These are phyloP conservation scores for Penicillium sp. DNA, from an alignment of 2,329 filamentous ascomycete species.

Conservation along the genomic window DNA sequence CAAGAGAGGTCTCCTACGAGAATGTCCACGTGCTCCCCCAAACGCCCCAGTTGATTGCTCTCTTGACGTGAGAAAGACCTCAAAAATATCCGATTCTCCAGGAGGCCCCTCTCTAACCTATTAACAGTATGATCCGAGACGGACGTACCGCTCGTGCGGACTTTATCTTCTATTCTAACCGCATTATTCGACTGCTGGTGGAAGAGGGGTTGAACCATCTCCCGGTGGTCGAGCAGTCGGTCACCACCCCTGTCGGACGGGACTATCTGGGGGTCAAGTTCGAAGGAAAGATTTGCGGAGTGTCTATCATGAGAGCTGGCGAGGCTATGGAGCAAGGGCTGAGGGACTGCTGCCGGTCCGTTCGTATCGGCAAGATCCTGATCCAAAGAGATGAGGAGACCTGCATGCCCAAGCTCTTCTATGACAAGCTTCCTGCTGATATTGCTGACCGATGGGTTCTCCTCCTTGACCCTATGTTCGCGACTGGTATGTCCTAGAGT, in stretches of 20 bases:
- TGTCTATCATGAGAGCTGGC: constrained; percentile 97
- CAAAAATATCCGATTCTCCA: constrained; percentile 5
- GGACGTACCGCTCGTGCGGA: constrained; percentile 87
- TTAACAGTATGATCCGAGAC: constrained; percentile 86
- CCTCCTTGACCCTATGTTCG: constrained; percentile 97
- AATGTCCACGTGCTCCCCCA: constrained; percentile 91
- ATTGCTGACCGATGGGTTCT: constrained; percentile 93
- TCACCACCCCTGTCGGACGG: constrained; percentile 88
- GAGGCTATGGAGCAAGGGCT: constrained; percentile 98
- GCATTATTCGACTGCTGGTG: constrained; percentile 93
- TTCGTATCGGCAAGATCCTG: constrained; percentile 96
- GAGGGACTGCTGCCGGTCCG: constrained; percentile 94
- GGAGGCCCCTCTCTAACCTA: constrained; percentile 16
- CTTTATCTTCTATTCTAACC: constrained; percentile 99
- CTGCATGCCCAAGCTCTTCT: constrained; percentile 87
- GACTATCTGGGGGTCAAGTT: constrained; percentile 91
- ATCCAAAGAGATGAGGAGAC: constrained; percentile 98
- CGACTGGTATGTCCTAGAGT: constrained; percentile 69
- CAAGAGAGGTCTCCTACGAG: constrained; percentile 76
- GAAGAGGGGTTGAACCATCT: constrained; percentile 98
- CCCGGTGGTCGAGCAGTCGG: constrained; percentile 83
- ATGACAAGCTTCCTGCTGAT: constrained; percentile 95
- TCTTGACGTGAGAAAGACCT: constrained; percentile 79
- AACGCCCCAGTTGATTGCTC: constrained; percentile 93
- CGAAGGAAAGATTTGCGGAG: constrained; percentile 96